Base-by-base conservation (phyloP, 306 rosid genomes). In the Elaeagnus macrophylla region DNA sequence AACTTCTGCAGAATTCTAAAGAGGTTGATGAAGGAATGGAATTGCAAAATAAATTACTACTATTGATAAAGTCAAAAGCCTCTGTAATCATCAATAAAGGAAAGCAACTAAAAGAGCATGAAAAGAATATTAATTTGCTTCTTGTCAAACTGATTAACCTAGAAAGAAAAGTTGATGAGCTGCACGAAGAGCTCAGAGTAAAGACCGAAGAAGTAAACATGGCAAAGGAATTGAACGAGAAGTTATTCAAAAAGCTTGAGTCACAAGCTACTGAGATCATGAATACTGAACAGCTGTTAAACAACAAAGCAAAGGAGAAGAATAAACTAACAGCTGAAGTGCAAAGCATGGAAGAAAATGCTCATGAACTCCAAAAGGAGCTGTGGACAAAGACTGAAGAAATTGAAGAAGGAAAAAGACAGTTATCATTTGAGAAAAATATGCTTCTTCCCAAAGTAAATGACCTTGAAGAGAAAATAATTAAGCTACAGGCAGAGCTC, bases 1-100 rank as follows among this genome's bases (percentile, higher is more conserved):
- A 52, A 62, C 69, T 79, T 25, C 25, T 46, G 16, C 65, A 57
- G 12, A 76, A 63, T 69, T 56, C 62, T 14, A 61, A 35, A 67
- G 79, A 86, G 52, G 65, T 66, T 9, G 82, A 79, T 3, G 82
- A 79, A 61, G 75, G 72, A 16, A 64, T 70, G 69, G 57, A 41
- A 57, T 61, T 81, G 25, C 94, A 81, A n/a, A 75, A 45, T 39
- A 71, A 49, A 16, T 75, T 85, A 50, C 40, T 72, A 9, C 71
- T 61, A 41, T 39, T 70, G 40, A 60, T 79, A 48, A 78, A 67
- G 12, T 66, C 72, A 41, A 89, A 80, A 47, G 70, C 60, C 3
- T 58, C 78, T 25, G 63, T 52, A 53, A 59, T 73, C 25, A 43
- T 25, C 45, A 70, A 68, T 7, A 75, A 51, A 61, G 56, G 62